A percentile compares a stretch with the other conserved stretches of the same genome.
Conservation (phyloP, 257 asterid species). For the Plantago major region DNA sequence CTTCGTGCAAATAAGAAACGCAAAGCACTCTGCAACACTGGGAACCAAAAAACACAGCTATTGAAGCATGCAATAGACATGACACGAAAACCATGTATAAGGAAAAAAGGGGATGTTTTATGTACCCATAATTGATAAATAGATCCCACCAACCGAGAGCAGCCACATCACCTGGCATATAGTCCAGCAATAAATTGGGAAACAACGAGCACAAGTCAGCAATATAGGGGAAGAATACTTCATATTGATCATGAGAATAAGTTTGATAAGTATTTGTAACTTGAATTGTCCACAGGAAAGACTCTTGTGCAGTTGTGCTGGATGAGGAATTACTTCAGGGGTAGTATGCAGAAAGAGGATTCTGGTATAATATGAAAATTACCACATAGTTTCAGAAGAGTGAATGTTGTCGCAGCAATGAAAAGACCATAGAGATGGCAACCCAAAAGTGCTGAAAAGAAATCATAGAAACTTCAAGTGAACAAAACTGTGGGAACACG, state of each 20-base stretch:
- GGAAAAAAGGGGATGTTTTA: slow-evolving; percentile 9
- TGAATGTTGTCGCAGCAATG: slow-evolving; percentile 87
- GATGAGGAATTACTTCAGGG: no score
- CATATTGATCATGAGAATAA: no score
- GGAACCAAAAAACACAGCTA: slow-evolving; percentile 19
- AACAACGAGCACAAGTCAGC: slow-evolving; percentile 3
- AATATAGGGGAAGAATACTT: slow-evolving; percentile 1
- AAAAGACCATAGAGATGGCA: slow-evolving; percentile 95
- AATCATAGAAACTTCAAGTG: slow-evolving; percentile 16
- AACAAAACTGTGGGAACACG: slow-evolving; percentile 14
- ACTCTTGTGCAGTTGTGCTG: no score
- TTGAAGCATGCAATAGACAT: slow-evolving; percentile 19
- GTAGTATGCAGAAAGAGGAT: no score
- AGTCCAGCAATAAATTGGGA: slow-evolving; percentile 12
- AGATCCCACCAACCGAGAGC: slow-evolving; percentile 99
- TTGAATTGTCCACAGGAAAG: no score
- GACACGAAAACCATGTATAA: background rate
- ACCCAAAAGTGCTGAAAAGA: slow-evolving; percentile 95
- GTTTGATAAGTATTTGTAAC: no score
- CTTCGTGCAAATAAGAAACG: slow-evolving; percentile 87
- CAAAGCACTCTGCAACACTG: slow-evolving; percentile 95
- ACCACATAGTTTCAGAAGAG: slow-evolving; percentile 87
- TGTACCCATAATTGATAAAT: slow-evolving; percentile 86
- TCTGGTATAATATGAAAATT: slow-evolving; percentile 9
- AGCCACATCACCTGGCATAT: slow-evolving; percentile 76